phyloP scores from a whole-genome alignment of 176 grass and related monocot genomes.

The Elaeis guineensis region DNA sequence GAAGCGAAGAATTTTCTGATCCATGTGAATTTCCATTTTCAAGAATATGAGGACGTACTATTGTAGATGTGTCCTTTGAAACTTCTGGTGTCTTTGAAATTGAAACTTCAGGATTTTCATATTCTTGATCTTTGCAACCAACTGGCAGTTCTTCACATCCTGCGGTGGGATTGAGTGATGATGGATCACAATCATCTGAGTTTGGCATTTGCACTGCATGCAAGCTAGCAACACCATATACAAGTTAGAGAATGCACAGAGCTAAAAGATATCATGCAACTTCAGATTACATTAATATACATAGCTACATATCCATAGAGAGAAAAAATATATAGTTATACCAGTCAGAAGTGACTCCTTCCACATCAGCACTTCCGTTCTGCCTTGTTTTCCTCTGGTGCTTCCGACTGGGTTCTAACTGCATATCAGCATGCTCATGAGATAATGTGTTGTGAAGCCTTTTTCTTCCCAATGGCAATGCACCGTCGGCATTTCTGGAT shows the following conservation, averaged over 20 bases:
- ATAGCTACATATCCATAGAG: not conserved
- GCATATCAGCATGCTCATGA: conserved; percentile 29
- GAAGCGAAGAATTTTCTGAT: not conserved
- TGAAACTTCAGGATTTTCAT: conserved; percentile 1
- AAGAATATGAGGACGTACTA: no score
- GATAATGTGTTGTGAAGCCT: conserved; percentile 26
- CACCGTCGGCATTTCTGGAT: not conserved
- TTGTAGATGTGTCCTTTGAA: not conserved
- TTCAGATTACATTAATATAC: conserved; percentile 10
- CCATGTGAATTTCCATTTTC: no score
- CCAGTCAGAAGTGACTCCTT: conserved; percentile 27
- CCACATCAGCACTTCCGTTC: conserved; percentile 11
- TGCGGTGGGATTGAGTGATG: conserved; percentile 14
- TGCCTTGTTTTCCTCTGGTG: conserved; percentile 22
- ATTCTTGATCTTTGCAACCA: conserved; percentile 18
- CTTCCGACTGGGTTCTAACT: conserved; percentile 35
- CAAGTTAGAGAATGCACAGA: not conserved
- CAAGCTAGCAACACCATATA: not conserved
- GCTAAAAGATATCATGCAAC: conserved; percentile 2
- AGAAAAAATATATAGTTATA: conserved; percentile 10
- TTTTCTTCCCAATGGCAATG: conserved; percentile 26
- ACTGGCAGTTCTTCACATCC: conserved; percentile 1
- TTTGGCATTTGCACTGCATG: conserved; percentile 27
- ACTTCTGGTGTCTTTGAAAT: not conserved
- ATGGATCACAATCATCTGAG: conserved; percentile 13